These are phyloP conservation scores for Zygotorulaspora chibaensis DNA, from an alignment of 805 yeast species.

Conservation along the genomic window DNA sequence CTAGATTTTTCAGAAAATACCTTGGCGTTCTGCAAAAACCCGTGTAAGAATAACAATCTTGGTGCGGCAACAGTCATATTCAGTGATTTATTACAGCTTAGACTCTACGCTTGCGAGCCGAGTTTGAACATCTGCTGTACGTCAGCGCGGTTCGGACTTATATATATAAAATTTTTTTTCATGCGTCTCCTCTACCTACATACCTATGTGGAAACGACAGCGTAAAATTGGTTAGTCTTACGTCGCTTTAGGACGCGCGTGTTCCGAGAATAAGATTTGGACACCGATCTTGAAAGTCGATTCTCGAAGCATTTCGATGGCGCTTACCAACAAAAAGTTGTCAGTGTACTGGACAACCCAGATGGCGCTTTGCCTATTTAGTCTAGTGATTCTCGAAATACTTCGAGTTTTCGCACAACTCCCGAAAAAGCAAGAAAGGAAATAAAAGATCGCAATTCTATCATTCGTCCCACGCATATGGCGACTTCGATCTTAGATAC, in stretches of 20 bases:
- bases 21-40: conserved; percentile 81
- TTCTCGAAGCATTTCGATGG: no score
- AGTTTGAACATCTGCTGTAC: background rate
- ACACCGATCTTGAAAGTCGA: no score
- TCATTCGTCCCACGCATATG: conserved; percentile 41
- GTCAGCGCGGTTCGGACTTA: background rate
- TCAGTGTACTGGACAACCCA: no score
- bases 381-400: background rate
- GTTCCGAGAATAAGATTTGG: no score
- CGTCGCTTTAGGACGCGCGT: no score
- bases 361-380: no score
- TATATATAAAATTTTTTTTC: background rate
- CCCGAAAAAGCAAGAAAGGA: background rate
- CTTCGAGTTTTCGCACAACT: background rate
- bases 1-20: conserved; percentile 85
- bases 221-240: no score
- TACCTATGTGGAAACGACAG: no score
- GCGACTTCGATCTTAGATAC: conserved; percentile 41
- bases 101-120: background rate
- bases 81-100: background rate
- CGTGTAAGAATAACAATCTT: conserved; percentile 82
- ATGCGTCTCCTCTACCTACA: background rate
- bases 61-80: conserved; percentile 25
- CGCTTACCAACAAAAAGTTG: no score
- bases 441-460: background rate